Base-by-base conservation (phyloP, 2,329 filamentous ascomycete species). In the Sarocladium strictum region DNA sequence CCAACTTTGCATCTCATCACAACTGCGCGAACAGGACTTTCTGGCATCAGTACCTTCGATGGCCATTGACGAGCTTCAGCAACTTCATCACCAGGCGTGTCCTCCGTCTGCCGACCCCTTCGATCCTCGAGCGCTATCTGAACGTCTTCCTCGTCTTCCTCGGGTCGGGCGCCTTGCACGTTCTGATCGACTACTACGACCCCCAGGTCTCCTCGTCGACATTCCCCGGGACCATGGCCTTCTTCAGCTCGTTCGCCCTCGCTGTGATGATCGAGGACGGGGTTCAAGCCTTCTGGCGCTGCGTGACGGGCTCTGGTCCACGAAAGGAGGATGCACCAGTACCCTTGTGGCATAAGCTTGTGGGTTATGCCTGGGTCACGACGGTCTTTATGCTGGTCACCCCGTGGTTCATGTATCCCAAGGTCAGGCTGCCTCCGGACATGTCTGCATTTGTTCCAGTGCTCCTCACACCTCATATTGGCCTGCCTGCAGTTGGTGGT, bases 11-110 rank as follows among this genome's bases (percentile, higher is more conserved):
- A 37, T 7, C 15, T 6, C 26, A 11, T 50, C 7, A 23, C 45
- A 47, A 45, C 9, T 24, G 15, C 17, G 9, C 3, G 45, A 2
- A 32, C 21, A 57, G 45, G 3, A 40, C 50, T 26, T 54, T 49
- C 27, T 58, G 56, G 56, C 56, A 58, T 23, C 56, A 58, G 32
- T 45, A 38, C n/a, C 53, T 56, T 2, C 55, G 57, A 17, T 54
- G 32, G 52, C 27, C 51, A 3, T 35, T 58, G 37, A 55, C 55
- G 3, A 17, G 26, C 12, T 47, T 52, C 27, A 29, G 47, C 15
- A 54, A 54, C 55, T 55, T 49, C 38, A 37, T 57, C 27, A 35
- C 57, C 12, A 51, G 54, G 41, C 19, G 24, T 24, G 24, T 58
- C 2, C 43, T 58, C 21, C 12, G 32, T 19, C 33, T 58, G 3